phyloP scores from a whole-genome alignment of 1,284 basidiomycete genomes.

The Rhodotorula sp. region DNA sequence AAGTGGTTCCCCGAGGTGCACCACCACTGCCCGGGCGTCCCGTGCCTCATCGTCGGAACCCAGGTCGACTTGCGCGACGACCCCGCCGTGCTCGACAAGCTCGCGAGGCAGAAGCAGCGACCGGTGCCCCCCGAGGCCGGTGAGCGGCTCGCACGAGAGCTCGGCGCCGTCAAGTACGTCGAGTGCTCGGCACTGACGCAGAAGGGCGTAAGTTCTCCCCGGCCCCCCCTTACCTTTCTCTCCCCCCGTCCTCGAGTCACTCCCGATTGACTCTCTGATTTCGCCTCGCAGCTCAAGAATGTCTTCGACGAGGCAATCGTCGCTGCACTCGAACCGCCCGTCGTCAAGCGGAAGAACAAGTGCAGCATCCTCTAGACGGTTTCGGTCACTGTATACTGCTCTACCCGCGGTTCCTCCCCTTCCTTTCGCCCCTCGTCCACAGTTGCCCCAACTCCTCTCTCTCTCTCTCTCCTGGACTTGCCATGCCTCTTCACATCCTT shows the following conservation, averaged over 20 bases:
- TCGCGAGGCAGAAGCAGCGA: constrained; percentile 91
- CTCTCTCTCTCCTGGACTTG: neutral
- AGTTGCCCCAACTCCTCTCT: neutral
- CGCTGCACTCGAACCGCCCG: constrained; percentile 93
- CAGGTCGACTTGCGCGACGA: constrained; percentile 98
- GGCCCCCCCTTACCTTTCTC: no score
- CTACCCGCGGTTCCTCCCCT: neutral
- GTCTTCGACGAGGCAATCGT: constrained; percentile 99
- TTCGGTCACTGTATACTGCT: neutral
- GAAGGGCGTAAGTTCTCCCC: constrained; percentile 62
- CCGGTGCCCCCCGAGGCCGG: constrained; percentile 87
- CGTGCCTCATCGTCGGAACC: constrained; percentile 97
- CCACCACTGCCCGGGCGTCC: constrained; percentile 99
- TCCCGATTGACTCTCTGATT: neutral
- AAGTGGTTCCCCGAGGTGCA: constrained; percentile 99
- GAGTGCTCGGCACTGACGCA: constrained; percentile 99
- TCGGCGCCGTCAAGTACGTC: constrained; percentile 98
- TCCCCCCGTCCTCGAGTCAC: no score
- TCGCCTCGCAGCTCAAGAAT: constrained; percentile 70
- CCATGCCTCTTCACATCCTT: neutral
- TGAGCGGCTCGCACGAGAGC: constrained; percentile 87
- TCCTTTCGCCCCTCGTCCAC: neutral
- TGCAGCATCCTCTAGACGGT: constrained; percentile 55
- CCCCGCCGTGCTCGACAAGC: constrained; percentile 86
- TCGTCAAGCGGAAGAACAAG: constrained; percentile 75